A percentile compares a stretch with the other conserved stretches of the same genome.
Conservation (phyloP, 805 yeast species). For the Ogataea pilisensis region DNA sequence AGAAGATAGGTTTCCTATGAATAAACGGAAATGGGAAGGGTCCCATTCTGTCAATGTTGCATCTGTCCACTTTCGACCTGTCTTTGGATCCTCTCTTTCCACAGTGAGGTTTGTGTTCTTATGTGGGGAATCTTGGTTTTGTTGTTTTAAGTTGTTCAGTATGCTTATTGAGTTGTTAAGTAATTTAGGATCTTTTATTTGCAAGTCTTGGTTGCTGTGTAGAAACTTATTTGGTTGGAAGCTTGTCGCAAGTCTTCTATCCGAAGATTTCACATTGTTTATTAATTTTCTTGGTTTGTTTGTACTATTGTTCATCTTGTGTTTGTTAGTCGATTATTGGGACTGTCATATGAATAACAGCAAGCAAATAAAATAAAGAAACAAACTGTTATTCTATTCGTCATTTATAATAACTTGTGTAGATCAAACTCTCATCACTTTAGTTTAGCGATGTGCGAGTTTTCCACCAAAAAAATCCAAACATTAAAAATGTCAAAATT, state of each 20-base stretch:
- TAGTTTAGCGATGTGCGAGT: too few species aligned
- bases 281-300: constrained; percentile 5
- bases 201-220: constrained; percentile 28
- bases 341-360: too few species aligned
- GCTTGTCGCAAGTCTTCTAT: constrained; percentile 52
- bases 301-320: background rate
- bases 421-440: too few species aligned
- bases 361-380: too few species aligned
- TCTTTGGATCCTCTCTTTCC: constrained; percentile 36
- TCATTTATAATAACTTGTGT: too few species aligned
- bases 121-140: background rate
- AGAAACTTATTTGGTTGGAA: constrained; percentile 43
- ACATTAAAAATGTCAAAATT: too few species aligned
- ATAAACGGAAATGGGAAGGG: constrained; percentile 64
- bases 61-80: constrained; percentile 48
- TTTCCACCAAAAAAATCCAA: too few species aligned
- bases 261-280: constrained; percentile 39
- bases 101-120: constrained; percentile 29
- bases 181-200: constrained; percentile 11
- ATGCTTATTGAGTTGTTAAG: constrained; percentile 16
- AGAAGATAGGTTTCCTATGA: constrained; percentile 69
- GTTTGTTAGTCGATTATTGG: too few species aligned
- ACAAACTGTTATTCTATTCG: background rate
- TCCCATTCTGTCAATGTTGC: constrained; percentile 54
- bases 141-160: constrained; percentile 14